Evolutionary conservation across 2,329 filamentous ascomycete species (phyloP).

Genomic region (Stagonosporopsis tanaceti): DNA sequence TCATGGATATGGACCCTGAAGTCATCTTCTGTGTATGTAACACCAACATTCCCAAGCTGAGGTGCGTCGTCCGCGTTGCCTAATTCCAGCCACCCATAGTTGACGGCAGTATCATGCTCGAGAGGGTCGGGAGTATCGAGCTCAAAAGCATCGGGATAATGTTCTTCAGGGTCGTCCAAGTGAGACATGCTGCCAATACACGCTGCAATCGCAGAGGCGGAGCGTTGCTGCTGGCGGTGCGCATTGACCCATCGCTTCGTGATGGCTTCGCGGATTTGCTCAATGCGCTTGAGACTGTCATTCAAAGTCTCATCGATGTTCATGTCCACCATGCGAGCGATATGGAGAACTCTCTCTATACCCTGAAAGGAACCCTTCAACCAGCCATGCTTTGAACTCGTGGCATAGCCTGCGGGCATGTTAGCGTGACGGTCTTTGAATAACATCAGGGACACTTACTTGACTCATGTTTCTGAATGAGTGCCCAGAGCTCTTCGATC

Average conservation of each 20-base stretch:
- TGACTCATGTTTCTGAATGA: slow-evolving; percentile 5
- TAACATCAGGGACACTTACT: neutral
- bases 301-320: neutral
- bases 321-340: slow-evolving; percentile 19
- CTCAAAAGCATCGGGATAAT: slow-evolving; percentile 14
- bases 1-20: slow-evolving; percentile 8
- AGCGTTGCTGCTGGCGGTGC: slow-evolving; percentile 2
- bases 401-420: neutral
- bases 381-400: neutral
- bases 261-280: slow-evolving; percentile 11
- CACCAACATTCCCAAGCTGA: neutral
- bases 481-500: slow-evolving; percentile 8
- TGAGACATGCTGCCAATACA: slow-evolving; percentile 13
- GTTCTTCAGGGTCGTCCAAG: neutral
- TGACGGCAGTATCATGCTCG: neutral
- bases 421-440: neutral
- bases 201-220: slow-evolving; percentile 3
- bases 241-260: slow-evolving; percentile 17
- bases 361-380: slow-evolving; percentile 7
- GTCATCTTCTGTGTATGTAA: slow-evolving; percentile 7
- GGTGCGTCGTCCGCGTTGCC: neutral
- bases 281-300: neutral
- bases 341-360: slow-evolving; percentile 17
- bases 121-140: neutral
- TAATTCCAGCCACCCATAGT: slow-evolving; percentile 6